Conservation (phyloP, 768 basidiomycete genomes). For the Podaxis mareebaensis region DNA sequence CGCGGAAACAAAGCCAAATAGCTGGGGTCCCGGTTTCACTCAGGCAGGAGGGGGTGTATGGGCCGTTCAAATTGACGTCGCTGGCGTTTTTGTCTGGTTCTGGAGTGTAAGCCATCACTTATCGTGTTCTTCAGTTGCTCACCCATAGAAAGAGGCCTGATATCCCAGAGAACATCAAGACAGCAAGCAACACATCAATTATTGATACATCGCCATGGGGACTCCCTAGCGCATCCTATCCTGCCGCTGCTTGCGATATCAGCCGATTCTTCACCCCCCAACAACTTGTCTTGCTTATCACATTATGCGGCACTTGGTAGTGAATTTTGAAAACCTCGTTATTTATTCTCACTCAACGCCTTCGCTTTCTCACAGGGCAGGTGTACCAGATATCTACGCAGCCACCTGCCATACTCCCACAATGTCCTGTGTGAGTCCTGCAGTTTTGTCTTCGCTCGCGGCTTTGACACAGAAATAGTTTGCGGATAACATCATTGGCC, state of each 20-base stretch:
- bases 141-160: conserved; percentile 37
- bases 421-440: conserved; percentile 37
- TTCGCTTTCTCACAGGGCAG: conserved; percentile 34
- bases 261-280: conserved; percentile 62
- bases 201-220: conserved; percentile 52
- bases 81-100: conserved; percentile 44
- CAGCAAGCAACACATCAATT: conserved; percentile 33
- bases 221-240: conserved; percentile 65
- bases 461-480: conserved; percentile 19
- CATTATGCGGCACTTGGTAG: conserved; percentile 55
- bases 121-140: background rate
- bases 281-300: conserved; percentile 67
- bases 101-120: conserved; percentile 37
- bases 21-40: conserved; percentile 70
- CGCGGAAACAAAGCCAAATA: conserved; percentile 54
- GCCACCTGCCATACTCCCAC: conserved; percentile 42
- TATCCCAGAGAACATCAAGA: conserved; percentile 37
- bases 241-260: conserved; percentile 52
- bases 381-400: conserved; percentile 41
- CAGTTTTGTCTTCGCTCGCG: background rate
- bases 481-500: conserved; percentile 48
- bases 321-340: conserved; percentile 1
- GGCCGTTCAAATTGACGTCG: conserved; percentile 67
- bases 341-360: background rate
- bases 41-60: conserved; percentile 73